These are phyloP conservation scores for Xanthoceras sorbifolium DNA, from an alignment of 345 rosid genomes.

Conservation along the genomic window DNA sequence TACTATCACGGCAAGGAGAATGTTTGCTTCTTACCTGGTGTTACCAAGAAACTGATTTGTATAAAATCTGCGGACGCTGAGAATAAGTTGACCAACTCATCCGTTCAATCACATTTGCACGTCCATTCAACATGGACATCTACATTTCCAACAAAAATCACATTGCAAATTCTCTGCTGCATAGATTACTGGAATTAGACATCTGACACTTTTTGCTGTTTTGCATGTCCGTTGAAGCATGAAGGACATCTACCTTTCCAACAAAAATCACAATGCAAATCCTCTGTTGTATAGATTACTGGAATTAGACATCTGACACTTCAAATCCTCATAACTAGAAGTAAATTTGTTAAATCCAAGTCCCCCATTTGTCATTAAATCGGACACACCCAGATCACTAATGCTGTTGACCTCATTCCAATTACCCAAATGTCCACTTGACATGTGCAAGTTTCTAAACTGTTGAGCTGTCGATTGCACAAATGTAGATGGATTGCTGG, in stretches of 20 bases:
- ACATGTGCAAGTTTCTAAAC: conserved; percentile 24
- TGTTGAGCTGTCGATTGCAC: conserved; percentile 38
- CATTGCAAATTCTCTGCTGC: conserved; percentile 50
- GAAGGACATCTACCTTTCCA: not conserved
- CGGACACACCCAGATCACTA: conserved; percentile 31
- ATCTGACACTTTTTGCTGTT: conserved; percentile 39
- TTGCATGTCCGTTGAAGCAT: not conserved
- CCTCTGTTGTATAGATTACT: conserved; percentile 47
- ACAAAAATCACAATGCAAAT: conserved; percentile 43
- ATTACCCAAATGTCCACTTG: conserved; percentile 46
- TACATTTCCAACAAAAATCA: conserved; percentile 23
- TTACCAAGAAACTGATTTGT: not conserved
- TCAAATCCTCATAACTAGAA: conserved; percentile 42
- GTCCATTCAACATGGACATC: not conserved
- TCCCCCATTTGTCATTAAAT: conserved; percentile 36
- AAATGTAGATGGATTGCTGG: conserved; percentile 29
- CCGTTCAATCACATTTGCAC: not conserved
- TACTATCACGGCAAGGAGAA: not conserved
- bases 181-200: conserved; percentile 43
- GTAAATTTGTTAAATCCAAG: conserved; percentile 36
- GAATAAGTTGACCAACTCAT: not conserved
- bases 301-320: conserved; percentile 39
- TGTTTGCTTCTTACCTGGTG: not conserved
- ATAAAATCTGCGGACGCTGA: not conserved
- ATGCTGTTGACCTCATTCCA: conserved; percentile 44